Base-by-base conservation (phyloP, 441 rosid genomes). In the Eutrema salsugineum region DNA sequence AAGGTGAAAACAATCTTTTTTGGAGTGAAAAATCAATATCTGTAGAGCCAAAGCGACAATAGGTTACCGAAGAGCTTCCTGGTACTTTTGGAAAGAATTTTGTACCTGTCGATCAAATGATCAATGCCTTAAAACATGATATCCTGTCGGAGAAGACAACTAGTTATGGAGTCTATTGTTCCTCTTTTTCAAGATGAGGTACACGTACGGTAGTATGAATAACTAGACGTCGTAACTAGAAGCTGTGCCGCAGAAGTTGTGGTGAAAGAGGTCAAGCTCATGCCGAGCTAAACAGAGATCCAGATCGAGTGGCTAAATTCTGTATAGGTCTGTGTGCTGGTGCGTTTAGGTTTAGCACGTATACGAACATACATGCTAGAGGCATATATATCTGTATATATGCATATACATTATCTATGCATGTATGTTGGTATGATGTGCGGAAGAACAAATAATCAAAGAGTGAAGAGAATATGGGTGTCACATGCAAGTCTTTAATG, bases 321-420 rank as follows among this genome's bases (percentile, higher is more conserved):
- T n/a, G 54, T 49, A 49, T 49, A 49, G 54, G 54, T 50, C 55
- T 50, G 32, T 28, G 8, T 49, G 55, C 32, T 49, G 55, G 32
- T 22, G 32, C 15, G 55, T 49, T 49, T 5, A 30, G 42, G 55
- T 49, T 49, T 5, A 30, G 42, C 22, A 15, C 60, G 22, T 46
- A 46, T 63, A 32, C 30, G 66, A 61, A 27, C 42, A 46, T 47
- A 16, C 68, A 63, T 63, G 68, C 68, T 30, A 62, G 53, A 30
- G 32, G 32, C 27, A 24, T 24, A 24, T 24, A 24, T 24, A 24
- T 24, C 1, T 24, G 3, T 28, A 28, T 33, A 30, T 32, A 30
- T 43, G 4, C 5, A n/a, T 3, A 27, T 27, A 30, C 16, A 0
- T 63, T n/a, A 24, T 14, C 1, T 59, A 5, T 43, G 10, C 14